phyloP scores from a whole-genome alignment of 192 early-diverging fungal species.

The Endogone sp. region DNA sequence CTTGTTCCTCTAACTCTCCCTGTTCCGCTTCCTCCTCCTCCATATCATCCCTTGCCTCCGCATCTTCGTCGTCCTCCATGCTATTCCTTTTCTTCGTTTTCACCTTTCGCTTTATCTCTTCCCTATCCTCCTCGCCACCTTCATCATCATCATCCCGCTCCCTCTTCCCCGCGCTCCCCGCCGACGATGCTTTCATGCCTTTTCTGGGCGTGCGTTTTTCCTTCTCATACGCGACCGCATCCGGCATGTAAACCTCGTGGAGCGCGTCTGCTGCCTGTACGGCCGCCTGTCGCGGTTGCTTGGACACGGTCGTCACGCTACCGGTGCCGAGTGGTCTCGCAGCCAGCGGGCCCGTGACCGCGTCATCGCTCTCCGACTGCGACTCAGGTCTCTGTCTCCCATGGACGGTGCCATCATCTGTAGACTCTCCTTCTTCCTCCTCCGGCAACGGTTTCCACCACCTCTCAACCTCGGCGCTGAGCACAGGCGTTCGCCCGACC shows the following conservation, averaged over 20 bases:
- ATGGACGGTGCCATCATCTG: neutral
- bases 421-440: conserved; percentile 19
- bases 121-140: no score
- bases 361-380: conserved; percentile 27
- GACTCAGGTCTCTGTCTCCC: conserved; percentile 34
- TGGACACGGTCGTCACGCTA: conserved; percentile 18
- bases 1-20: no score
- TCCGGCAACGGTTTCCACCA: conserved; percentile 34
- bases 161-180: no score
- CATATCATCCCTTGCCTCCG: no score
- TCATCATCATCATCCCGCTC: no score
- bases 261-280: conserved; percentile 40
- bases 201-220: conserved; percentile 19
- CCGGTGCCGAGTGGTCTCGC: conserved; percentile 10
- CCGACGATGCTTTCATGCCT: neutral
- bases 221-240: conserved; percentile 46
- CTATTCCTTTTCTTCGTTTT: no score
- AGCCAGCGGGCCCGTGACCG: conserved; percentile 5
- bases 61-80: no score
- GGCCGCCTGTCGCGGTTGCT: conserved; percentile 43
- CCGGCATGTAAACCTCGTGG: conserved; percentile 45
- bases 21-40: no score
- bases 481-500: conserved; percentile 46
- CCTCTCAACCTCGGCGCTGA: conserved; percentile 27
- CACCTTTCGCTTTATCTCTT: no score